These are phyloP conservation scores for Fusarium sp. DNA, from an alignment of 2,329 filamentous ascomycete species.

Conservation along the genomic window DNA sequence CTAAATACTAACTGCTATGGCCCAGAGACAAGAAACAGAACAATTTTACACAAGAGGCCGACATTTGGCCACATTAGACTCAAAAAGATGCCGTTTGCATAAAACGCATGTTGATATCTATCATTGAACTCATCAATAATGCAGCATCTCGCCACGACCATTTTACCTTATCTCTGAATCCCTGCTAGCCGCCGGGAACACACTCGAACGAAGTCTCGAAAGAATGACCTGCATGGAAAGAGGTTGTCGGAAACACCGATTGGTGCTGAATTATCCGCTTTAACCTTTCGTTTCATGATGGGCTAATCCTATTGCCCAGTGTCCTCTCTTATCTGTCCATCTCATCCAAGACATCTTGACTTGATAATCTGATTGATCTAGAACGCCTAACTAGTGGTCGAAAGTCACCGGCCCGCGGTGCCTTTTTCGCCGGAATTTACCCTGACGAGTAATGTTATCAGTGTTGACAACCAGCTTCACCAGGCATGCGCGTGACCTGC, in stretches of 20 bases:
- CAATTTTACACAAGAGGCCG: neutral
- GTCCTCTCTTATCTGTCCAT: neutral
- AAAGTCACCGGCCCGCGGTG: constrained; percentile 31
- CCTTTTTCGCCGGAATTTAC: no score
- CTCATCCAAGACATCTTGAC: neutral
- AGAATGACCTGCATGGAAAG: neutral
- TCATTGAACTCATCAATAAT: constrained; percentile 1
- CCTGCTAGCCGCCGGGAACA: neutral
- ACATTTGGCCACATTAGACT: constrained; percentile 8
- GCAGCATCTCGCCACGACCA: constrained; percentile 5
- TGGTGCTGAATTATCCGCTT: neutral
- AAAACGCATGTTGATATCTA: constrained; percentile 1
- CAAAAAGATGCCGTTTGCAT: constrained; percentile 14
- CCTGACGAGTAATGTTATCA: no score
- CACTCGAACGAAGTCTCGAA: constrained; percentile 2
- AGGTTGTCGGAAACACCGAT: constrained; percentile 4
- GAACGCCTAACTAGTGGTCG: constrained; percentile 2
- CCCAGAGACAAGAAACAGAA: constrained; percentile 6
- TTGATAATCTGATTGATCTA: neutral
- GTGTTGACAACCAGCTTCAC: no score
- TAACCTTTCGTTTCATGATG: constrained; percentile 4
- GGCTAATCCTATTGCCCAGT: neutral
- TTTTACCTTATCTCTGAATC: constrained; percentile 7
- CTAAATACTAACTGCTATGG: constrained; percentile 10
- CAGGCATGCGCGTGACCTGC: neutral